Percentiles rank a stretch among this genome's conserved stretches.
Evolutionary conservation across 495 filamentous ascomycete species (phyloP).

Genomic region (Elasticomyces elasticus): DNA sequence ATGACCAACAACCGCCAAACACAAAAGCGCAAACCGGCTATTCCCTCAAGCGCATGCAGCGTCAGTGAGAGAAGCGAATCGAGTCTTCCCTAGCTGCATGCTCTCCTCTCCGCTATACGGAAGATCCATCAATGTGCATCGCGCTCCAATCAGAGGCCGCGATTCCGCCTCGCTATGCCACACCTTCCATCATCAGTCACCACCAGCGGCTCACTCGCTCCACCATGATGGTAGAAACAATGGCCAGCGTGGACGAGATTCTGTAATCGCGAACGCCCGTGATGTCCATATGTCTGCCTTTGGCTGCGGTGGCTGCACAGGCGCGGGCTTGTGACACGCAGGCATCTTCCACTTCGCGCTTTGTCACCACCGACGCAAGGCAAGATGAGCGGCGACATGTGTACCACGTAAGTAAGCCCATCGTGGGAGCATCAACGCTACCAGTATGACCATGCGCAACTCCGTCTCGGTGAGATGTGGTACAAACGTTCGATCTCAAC

Average conservation of each 20-base stretch:
- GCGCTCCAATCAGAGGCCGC: slow-evolving; percentile 1
- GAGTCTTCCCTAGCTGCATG: slow-evolving; percentile 13
- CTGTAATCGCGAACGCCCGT: background rate
- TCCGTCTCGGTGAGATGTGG: background rate
- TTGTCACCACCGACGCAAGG: background rate
- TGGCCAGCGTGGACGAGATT: background rate
- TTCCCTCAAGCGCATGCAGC: background rate
- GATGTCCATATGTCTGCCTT: background rate
- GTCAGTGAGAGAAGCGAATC: background rate
- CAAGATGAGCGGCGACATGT: background rate
- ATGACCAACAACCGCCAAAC: no score
- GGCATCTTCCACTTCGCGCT: background rate
- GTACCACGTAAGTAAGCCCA: background rate
- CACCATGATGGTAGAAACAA: no score
- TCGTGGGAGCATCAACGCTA: background rate
- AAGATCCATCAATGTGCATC: background rate
- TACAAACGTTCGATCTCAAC: background rate
- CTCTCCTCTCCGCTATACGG: background rate
- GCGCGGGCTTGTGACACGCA: background rate
- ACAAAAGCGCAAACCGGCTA: background rate
- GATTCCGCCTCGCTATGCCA: background rate
- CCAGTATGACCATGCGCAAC: background rate
- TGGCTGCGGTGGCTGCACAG: background rate
- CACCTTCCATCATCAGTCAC: background rate
- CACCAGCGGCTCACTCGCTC: no score